Evolutionary conservation across 2,329 filamentous ascomycete species (phyloP).

Genomic region (Didymella lethalis): DNA sequence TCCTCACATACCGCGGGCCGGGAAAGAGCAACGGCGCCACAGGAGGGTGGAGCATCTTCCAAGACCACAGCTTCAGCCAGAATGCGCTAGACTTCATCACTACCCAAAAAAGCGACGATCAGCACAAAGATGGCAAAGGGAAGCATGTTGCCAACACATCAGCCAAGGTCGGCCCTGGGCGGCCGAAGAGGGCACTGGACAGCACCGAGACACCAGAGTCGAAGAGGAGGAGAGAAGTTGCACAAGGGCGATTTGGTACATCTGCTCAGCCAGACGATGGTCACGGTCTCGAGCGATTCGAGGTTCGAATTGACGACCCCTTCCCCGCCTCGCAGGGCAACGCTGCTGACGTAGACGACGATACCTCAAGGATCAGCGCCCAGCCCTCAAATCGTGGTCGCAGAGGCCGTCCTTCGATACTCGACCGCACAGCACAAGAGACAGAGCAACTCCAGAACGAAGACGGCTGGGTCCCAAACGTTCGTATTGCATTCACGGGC

Average conservation of each 20-base stretch:
- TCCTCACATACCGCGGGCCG: conserved; percentile 73
- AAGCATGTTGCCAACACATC: conserved; percentile 19
- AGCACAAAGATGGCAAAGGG: conserved; percentile 26
- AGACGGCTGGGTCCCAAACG: conserved; percentile 62
- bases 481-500: conserved; percentile 75
- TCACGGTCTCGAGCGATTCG: conserved; percentile 56
- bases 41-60: conserved; percentile 82
- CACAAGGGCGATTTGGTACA: conserved; percentile 74
- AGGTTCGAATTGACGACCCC: conserved; percentile 59
- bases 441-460: conserved; percentile 36
- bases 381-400: conserved; percentile 29
- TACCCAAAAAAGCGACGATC: conserved; percentile 33
- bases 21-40: conserved; percentile 74
- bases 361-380: conserved; percentile 26
- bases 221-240: conserved; percentile 69
- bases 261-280: conserved; percentile 36
- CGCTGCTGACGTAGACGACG: conserved; percentile 23
- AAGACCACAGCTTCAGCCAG: conserved; percentile 65
- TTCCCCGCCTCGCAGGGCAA: conserved; percentile 36
- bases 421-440: conserved; percentile 46
- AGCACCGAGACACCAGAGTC: conserved; percentile 38
- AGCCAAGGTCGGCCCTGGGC: conserved; percentile 36
- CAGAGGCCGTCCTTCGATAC: conserved; percentile 43
- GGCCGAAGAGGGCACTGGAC: conserved; percentile 40
- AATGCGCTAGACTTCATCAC: conserved; percentile 59